Evolutionary conservation across 805 yeast species (phyloP).

Genomic region (Cyberlindnera amylophila): DNA sequence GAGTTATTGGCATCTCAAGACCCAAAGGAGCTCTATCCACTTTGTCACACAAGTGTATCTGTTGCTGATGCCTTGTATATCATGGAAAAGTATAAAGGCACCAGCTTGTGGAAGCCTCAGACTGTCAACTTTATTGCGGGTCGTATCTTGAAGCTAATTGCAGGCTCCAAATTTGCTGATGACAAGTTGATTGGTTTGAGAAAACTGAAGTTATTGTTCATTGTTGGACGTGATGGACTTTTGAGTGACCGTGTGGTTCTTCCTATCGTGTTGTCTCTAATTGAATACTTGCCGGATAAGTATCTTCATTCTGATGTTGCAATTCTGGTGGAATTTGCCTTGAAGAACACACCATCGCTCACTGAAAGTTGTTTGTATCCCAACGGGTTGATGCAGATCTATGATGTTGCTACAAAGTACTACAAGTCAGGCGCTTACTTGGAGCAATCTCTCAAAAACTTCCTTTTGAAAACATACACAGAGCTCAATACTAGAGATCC

Average conservation of each 20-base stretch:
- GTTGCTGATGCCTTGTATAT: constrained; percentile 18
- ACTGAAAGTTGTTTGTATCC: constrained; percentile 7
- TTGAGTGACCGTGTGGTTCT: constrained; percentile 18
- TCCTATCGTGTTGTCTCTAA: constrained; percentile 17
- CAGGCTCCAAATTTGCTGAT: constrained; percentile 20
- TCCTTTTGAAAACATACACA: constrained; percentile 2
- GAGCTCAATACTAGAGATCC: constrained; percentile 4
- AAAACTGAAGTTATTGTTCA: constrained; percentile 35
- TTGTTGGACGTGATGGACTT: constrained; percentile 25
- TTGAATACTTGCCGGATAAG: constrained; percentile 17
- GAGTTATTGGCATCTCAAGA: neutral
- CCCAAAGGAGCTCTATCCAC: constrained; percentile 10
- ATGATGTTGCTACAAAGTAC: constrained; percentile 14
- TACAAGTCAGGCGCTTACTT: constrained; percentile 1
- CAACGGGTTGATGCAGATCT: constrained; percentile 22
- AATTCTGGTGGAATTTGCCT: constrained; percentile 22
- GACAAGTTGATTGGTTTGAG: constrained; percentile 31
- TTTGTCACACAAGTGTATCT: constrained; percentile 7
- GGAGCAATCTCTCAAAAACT: neutral
- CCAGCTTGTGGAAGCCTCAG: constrained; percentile 34
- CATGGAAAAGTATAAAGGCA: constrained; percentile 6
- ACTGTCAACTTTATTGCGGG: constrained; percentile 36
- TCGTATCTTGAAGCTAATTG: constrained; percentile 29
- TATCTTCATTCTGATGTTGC: constrained; percentile 28
- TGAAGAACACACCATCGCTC: constrained; percentile 7